Evolutionary conservation across 2,329 filamentous ascomycete genomes (phyloP).

Genomic region (Shiraia sp.): DNA sequence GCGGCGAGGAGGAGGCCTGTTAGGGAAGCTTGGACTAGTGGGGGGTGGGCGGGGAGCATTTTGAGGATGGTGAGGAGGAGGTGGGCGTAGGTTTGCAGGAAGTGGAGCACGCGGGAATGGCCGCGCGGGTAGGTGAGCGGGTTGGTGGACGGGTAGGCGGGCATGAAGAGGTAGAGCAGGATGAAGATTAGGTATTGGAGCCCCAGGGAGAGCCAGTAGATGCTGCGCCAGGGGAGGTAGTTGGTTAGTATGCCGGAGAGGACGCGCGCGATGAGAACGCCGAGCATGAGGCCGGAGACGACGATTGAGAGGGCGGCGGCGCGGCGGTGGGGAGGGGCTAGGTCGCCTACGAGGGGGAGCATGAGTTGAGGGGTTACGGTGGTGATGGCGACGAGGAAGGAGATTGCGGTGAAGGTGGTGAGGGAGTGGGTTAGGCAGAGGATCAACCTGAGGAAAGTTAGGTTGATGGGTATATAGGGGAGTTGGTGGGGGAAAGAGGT

Average conservation of each 20-base stretch:
- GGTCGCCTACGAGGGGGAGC: conserved; percentile 79
- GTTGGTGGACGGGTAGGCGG: conserved; percentile 78
- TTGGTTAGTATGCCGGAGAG: conserved; percentile 76
- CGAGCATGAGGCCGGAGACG: conserved; percentile 73
- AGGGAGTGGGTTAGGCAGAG: conserved; percentile 71
- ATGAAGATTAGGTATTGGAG: conserved; percentile 69
- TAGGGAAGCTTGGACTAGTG: conserved; percentile 71
- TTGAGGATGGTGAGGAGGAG: conserved; percentile 67
- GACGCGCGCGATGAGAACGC: conserved; percentile 74
- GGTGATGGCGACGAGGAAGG: conserved; percentile 73
- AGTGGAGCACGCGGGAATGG: too few relatives aligned
- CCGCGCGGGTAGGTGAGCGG: conserved; percentile 49
- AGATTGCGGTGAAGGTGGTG: conserved; percentile 67
- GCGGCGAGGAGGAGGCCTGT: conserved; percentile 65
- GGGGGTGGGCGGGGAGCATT: conserved; percentile 67
- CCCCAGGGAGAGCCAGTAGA: conserved; percentile 78
- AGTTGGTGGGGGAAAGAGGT: conserved; percentile 28
- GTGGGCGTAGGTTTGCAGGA: conserved; percentile 68
- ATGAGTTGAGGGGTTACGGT: conserved; percentile 77
- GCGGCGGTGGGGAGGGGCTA: conserved; percentile 70
- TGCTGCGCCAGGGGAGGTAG: conserved; percentile 73
- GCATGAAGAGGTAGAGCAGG: conserved; percentile 73
- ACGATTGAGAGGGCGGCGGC: conserved; percentile 74
- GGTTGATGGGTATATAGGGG: background rate
- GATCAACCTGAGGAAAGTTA: conserved; percentile 52